Percentiles rank a stretch among this genome's conserved stretches.
Conservation (phyloP, 805 yeast genomes). For the Metschnikowia peoriensis region DNA sequence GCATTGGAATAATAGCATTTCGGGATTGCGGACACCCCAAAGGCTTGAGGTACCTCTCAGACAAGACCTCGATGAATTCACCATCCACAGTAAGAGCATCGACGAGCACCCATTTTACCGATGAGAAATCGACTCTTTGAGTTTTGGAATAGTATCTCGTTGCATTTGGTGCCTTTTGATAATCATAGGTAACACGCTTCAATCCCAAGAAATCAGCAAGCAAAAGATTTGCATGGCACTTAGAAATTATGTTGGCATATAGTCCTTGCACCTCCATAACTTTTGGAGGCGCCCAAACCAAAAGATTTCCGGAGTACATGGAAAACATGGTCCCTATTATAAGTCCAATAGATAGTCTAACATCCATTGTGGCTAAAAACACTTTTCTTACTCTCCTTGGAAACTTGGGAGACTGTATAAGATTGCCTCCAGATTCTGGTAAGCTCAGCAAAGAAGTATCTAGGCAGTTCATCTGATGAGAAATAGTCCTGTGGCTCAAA, state of each 20-base stretch:
- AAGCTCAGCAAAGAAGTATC: conserved; percentile 65
- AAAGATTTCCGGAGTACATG: conserved; percentile 78
- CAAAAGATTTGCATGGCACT: conserved; percentile 66
- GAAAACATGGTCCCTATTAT: conserved; percentile 78
- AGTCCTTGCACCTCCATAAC: conserved; percentile 80
- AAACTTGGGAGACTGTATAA: conserved; percentile 38
- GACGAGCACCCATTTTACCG: conserved; percentile 85
- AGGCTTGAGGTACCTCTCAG: conserved; percentile 88
- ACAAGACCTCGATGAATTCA: conserved; percentile 83
- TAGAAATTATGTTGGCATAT: conserved; percentile 76
- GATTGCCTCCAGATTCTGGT: conserved; percentile 57
- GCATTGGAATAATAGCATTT: conserved; percentile 80
- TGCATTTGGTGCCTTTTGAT: conserved; percentile 82
- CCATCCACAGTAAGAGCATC: conserved; percentile 89
- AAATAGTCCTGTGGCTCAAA: conserved; percentile 80
- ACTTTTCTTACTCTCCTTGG: conserved; percentile 48
- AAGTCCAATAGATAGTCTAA: conserved; percentile 70
- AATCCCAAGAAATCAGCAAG: conserved; percentile 85
- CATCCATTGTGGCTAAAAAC: conserved; percentile 46
- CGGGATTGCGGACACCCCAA: conserved; percentile 78
- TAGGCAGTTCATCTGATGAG: conserved; percentile 82
- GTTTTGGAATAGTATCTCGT: conserved; percentile 79
- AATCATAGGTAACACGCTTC: conserved; percentile 88
- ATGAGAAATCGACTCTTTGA: conserved; percentile 70
- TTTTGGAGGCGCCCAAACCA: conserved; percentile 75